Evolutionary conservation across 163 green algal genomes (phyloP).

Genomic region (Scenedesmus sp.): DNA sequence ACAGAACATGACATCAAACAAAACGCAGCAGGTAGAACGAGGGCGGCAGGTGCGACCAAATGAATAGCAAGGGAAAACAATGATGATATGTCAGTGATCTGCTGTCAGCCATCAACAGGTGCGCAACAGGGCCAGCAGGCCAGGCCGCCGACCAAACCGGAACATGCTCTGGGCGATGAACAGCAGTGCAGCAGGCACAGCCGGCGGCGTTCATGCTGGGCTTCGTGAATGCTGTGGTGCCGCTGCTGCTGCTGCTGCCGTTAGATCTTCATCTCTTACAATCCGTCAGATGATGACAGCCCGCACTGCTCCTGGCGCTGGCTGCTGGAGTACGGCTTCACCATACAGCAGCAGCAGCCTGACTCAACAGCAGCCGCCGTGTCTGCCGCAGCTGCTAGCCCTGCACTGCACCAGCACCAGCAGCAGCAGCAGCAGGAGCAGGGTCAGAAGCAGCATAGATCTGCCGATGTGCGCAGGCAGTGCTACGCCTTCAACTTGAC

Average conservation of each 20-base stretch:
- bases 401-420: not conserved
- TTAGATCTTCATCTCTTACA: constrained; percentile 41
- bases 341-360: not conserved
- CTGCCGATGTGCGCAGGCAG: not conserved
- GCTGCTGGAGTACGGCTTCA: constrained; percentile 48
- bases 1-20: no score
- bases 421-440: not conserved
- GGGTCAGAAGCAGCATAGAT: no score
- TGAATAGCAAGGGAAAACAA: no score
- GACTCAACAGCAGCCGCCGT: not conserved
- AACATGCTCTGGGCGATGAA: no score
- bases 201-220: no score
- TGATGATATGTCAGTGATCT: no score
- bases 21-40: no score
- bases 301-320: constrained; percentile 39
- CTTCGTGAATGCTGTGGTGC: no score
- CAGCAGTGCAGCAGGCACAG: not conserved
- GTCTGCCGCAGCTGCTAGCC: not conserved
- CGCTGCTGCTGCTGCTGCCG: not conserved
- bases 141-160: no score
- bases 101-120: not conserved
- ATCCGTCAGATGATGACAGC: constrained; percentile 9
- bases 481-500: constrained; percentile 39
- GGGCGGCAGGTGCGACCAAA: not conserved
- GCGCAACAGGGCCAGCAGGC: no score